Base-by-base conservation (phyloP, 208 protist species). In the Acanthamoeba lenticulata region DNA sequence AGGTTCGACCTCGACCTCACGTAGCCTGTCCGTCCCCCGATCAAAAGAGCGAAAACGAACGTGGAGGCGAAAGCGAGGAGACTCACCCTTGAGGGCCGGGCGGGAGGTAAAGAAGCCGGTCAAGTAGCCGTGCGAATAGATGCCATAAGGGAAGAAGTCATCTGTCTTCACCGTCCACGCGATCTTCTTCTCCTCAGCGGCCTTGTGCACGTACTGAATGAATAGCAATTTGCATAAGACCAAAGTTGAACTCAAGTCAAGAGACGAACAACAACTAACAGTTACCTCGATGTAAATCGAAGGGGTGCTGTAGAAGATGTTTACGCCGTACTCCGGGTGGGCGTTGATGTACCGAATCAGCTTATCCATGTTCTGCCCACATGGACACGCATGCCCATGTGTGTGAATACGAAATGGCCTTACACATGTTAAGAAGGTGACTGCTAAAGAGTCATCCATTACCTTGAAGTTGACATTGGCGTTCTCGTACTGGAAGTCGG, bases 81-180 rank as follows among this genome's bases (percentile, higher is more conserved):
- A 27, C 38, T 2, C 40, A 34, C 57, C 79, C 52, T 94, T 94
- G 32, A 94, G 83, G 6, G 38, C 60, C 9, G 49, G 45, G 44
- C 81, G 93, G 7, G 88, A 94, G n/a, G 94, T 94, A 34, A 83
- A 94, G 60, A 79, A 95, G 69, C 94, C 94, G 3, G 94, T 94
- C 94, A 86, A 95, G 42, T 67, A 94, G 36, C 60, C 40, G 34
- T 94, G 62, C 29, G 57, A 21, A 21, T 24, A 40, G 55, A 97
- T 96, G 36, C 95, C 96, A 60, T 97, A 97, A 17, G 96, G 96
- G 27, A 97, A 95, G 62, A 97, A 97, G 79, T 97, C 96, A 47
- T 88, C 60, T n/a, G 86, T 92, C 44, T 92, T 92, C n/a, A 92
- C 47, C 4, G 49, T 38, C 86, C 86, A 92, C 17, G 29, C 45